Evolutionary conservation across 176 grass and related monocot genomes (phyloP), one percentile per base, ranked within the genome.

Genomic region (Bromus sterilis): DNA sequence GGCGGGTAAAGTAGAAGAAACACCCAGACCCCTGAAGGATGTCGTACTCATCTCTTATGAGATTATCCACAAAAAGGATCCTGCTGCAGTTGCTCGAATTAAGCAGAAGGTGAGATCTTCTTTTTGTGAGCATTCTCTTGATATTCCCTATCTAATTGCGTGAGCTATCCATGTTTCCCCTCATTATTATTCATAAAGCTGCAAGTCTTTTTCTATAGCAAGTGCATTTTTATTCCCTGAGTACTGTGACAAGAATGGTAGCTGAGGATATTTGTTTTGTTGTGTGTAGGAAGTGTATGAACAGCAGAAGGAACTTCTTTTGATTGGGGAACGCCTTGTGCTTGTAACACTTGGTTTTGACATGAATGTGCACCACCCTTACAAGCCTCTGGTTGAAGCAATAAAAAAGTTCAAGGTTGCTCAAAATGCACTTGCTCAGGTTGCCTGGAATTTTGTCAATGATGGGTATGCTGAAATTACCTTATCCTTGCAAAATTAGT

Each of bases 361-460:
- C 65, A 69, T 97, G 49, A 97, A 97, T 87, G 74, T 97, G 36
- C 77, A 93, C 25, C 94, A 97, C 82, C 91, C 94, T 62, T 97
- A 97, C 62, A 97, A 97, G 58, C 94, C 91, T 36, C 80, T 97
- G 74, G 94, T 97, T 80, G 94, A 97, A 82, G 91, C 94, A 77
- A 97, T 97, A 83, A 93, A 88, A 81, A 93, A 74, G 79, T 97
- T 97, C 74, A 88, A 97, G 40, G 84, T 97, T 74, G 88, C 78
- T 79, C 87, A 87, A 87, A 87, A 91, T 89, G 64, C 89, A 7
- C 91, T 97, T 74, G 91, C 94, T 76, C 91, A 93, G 73, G 94
- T 97, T 87, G 88, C 94, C 51, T 97, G 94, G 94, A 97, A 91
- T 93, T 97, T 97, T 87, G 94, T 97, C 71, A 97, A 97, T 87